Conservation (phyloP, 768 basidiomycete species). For the Leccinum truebloodii region DNA sequence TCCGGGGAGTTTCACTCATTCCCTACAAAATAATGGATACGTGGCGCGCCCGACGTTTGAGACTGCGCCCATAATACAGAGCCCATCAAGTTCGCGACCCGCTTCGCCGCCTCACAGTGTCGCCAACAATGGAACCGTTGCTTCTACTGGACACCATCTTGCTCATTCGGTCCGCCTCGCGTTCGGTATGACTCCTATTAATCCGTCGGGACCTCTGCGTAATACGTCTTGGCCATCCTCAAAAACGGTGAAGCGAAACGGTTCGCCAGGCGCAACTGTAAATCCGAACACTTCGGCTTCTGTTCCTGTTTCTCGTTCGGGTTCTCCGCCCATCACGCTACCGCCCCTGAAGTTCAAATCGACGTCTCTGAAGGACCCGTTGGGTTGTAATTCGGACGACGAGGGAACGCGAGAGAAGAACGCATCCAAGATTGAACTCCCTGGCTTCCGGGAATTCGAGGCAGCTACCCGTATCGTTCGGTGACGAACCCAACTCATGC, state of each 20-base stretch:
- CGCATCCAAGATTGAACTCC: slow-evolving; percentile 48
- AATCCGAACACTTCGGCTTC: slow-evolving; percentile 21
- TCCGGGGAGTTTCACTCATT: slow-evolving; percentile 52
- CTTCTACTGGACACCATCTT: slow-evolving; percentile 58
- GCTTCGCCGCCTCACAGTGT: slow-evolving; percentile 53
- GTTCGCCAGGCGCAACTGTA: slow-evolving; percentile 11
- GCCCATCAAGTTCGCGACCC: slow-evolving; percentile 58
- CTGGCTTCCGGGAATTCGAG: slow-evolving; percentile 64
- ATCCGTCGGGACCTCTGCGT: slow-evolving; percentile 34
- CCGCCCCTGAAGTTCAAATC: slow-evolving; percentile 61
- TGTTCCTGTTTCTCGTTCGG: slow-evolving; percentile 60
- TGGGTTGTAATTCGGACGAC: slow-evolving; percentile 23
- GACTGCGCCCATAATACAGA: slow-evolving; percentile 35
- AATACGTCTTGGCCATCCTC: slow-evolving; percentile 42
- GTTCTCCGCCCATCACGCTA: slow-evolving; percentile 69
- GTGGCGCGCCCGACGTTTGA: slow-evolving; percentile 27
- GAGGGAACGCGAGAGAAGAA: slow-evolving; percentile 21
- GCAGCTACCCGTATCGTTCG: slow-evolving; percentile 40
- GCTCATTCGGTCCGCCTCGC: slow-evolving; percentile 84
- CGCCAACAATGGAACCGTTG: slow-evolving; percentile 25
- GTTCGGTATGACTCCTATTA: slow-evolving; percentile 91
- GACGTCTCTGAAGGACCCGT: slow-evolving; percentile 13
- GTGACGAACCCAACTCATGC: slow-evolving; percentile 15
- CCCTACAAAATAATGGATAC: slow-evolving; percentile 25
- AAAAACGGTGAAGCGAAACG: slow-evolving; percentile 13